Evolutionary conservation across 345 rosid genomes (phyloP), one percentile per base, ranked within the genome.

Genomic region (Pugionium cornutum): DNA sequence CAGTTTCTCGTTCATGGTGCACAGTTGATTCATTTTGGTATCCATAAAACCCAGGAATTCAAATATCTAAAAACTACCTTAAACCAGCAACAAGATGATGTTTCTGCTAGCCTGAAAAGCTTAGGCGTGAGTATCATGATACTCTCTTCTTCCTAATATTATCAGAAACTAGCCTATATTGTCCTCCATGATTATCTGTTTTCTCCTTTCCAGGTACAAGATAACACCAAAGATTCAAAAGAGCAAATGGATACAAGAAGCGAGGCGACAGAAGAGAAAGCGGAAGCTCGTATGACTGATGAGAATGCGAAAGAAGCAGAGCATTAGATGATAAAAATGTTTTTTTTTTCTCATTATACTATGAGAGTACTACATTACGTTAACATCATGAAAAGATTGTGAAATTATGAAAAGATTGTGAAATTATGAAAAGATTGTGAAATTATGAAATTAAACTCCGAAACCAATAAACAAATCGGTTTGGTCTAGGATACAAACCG

Each of bases 71-170:
- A 84, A 68, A 82, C 58, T 45, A 86, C 89, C 44, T 83, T 89
- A 18, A 87, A 85, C 69, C 96, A 89, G 70, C 96, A 86, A 33
- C 96, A 86, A 73, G 94, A 86, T 47, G 94, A 89, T 77, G 89
- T 84, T 51, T 46, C 89, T 1, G 69, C 84, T 30, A 89, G 85
- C 79, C 66, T 89, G 42, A 80, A 79, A 69, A 83, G 77, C 75
- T 75, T 89, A 33, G 96, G 92, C 74, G 96, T 89, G 53, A 44
- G 68, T 62, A 34, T 55, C 60, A 18, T 30, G 4, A 69, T 49
- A 18, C 18, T n/a, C 71, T 65, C 29, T 29, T 31, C 49, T 30
- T 58, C 36, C 34, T 50, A 5, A 61, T 46, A 18, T 18, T 18
- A 18, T 18, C 18, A 4, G 26, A 36, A n/a, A 9, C n/a, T 58